Percentiles rank a stretch among this genome's conserved stretches.
These are phyloP conservation scores for Ophiostoma sp. DNA, from an alignment of 2,329 filamentous ascomycete species.

Conservation along the genomic window DNA sequence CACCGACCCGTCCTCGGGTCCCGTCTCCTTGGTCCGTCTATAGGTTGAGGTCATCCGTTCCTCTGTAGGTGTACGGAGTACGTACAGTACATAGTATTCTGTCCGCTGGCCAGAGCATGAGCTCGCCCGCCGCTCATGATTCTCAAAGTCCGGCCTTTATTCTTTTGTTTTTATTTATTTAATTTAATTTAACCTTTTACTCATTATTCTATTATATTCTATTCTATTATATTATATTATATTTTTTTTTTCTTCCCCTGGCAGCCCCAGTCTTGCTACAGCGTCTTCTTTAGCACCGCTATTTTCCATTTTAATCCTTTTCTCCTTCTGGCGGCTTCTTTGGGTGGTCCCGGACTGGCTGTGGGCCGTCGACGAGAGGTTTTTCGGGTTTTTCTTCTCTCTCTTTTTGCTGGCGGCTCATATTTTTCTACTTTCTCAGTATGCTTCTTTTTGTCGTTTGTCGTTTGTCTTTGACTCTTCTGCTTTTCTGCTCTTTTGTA, in stretches of 20 bases:
- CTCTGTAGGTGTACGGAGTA: too few species aligned
- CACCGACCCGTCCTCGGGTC: background rate
- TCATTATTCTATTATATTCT: background rate
- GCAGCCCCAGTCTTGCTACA: background rate
- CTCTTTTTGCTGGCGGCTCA: background rate
- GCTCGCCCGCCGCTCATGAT: background rate
- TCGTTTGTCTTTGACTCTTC: background rate
- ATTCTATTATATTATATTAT: background rate
- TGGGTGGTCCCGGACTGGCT: background rate
- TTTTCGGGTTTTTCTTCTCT: background rate
- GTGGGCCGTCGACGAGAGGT: background rate
- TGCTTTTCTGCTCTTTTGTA: background rate
- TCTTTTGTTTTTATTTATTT: too few species aligned
- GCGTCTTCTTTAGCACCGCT: background rate
- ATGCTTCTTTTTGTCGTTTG: background rate
- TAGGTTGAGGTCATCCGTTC: background rate
- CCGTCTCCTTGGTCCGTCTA: slow-evolving; percentile 4
- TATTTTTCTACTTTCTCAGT: background rate
- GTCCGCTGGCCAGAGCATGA: too few species aligned
- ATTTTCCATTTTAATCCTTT: background rate
- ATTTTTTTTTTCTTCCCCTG: background rate
- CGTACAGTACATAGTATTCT: too few species aligned
- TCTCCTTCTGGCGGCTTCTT: slow-evolving; percentile 14
- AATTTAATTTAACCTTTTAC: too few species aligned
- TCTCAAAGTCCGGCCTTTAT: background rate